These are phyloP conservation scores for Crithidia thermophila DNA, from an alignment of 208 protist genomes.

Conservation along the genomic window DNA sequence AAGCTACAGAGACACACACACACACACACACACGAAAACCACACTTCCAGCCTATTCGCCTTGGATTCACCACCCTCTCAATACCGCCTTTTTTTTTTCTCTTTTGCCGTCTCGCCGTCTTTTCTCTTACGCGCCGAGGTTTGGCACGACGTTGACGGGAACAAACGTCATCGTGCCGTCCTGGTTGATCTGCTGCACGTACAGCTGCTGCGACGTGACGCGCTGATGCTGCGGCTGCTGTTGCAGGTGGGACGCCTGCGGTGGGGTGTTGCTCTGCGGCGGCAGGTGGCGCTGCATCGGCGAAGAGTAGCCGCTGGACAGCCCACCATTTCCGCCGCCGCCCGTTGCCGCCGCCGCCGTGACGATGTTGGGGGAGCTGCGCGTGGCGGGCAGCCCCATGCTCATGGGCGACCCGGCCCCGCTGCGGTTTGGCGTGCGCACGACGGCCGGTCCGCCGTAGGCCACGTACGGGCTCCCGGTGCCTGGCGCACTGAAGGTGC, in stretches of 20 bases:
- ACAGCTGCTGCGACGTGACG: conserved; percentile 28
- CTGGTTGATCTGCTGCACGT: conserved; percentile 31
- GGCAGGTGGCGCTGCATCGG: conserved; percentile 3
- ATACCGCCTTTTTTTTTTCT: not conserved
- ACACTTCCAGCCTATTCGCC: no score
- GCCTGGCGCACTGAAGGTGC: conserved; percentile 24
- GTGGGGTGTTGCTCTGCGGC: conserved; percentile 11
- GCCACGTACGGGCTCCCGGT: not conserved
- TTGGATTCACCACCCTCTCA: not conserved
- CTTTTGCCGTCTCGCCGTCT: not conserved
- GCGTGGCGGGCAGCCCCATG: conserved; percentile 6
- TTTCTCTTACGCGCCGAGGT: not conserved
- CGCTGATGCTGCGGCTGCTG: conserved; percentile 12
- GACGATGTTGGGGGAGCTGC: conserved; percentile 7
- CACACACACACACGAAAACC: no score
- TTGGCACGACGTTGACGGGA: conserved; percentile 28
- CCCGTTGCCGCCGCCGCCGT: not conserved
- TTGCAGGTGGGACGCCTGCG: conserved; percentile 1
- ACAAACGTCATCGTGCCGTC: conserved; percentile 35
- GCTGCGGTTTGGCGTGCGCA: conserved; percentile 26
- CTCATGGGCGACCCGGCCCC: conserved; percentile 13
- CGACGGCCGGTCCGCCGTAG: not conserved
- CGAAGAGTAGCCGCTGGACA: not conserved
- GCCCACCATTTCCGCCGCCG: not conserved
- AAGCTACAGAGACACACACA: not conserved